These are phyloP conservation scores for Penicillium capsulatum DNA, from an alignment of 2,329 filamentous ascomycete species.

Conservation along the genomic window DNA sequence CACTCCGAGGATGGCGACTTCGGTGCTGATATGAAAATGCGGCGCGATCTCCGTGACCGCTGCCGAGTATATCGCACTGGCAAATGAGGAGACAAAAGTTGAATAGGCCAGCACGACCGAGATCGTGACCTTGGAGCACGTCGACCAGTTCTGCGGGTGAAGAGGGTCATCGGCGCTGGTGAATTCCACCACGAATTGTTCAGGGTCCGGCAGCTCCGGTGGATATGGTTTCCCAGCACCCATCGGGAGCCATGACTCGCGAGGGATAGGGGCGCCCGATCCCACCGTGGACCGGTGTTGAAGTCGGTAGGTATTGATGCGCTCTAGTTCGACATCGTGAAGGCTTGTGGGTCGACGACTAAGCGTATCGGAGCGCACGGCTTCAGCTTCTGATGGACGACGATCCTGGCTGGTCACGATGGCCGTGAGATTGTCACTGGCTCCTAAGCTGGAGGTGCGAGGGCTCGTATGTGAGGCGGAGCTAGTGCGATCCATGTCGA, in stretches of 20 bases:
- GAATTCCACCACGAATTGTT: conserved; percentile 55
- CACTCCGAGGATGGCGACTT: conserved; percentile 46
- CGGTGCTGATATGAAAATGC: conserved; percentile 45
- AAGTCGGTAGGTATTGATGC: conserved; percentile 27
- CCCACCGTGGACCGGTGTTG: conserved; percentile 28
- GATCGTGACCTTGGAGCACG: conserved; percentile 37
- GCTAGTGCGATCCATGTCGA: neutral
- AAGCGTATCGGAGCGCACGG: neutral
- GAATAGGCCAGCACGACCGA: conserved; percentile 39
- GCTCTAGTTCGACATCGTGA: conserved; percentile 24
- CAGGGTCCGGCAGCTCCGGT: conserved; percentile 47
- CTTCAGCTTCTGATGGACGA: neutral
- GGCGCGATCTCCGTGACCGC: conserved; percentile 54
- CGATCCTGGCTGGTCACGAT: neutral
- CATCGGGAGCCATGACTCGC: conserved; percentile 27
- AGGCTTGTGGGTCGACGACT: conserved; percentile 21
- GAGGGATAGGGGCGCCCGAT: conserved; percentile 17
- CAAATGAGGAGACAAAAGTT: conserved; percentile 51
- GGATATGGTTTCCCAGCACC: conserved; percentile 26
- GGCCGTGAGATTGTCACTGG: neutral
- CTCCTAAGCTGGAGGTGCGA: neutral
- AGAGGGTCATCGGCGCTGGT: conserved; percentile 48
- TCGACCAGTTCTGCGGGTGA: conserved; percentile 52
- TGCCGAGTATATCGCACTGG: conserved; percentile 63
- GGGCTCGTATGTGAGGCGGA: neutral